Evolutionary conservation across 805 yeast species (phyloP), one percentile per base, ranked within the genome.

Genomic region (Kodamaea hsintzibuensis): DNA sequence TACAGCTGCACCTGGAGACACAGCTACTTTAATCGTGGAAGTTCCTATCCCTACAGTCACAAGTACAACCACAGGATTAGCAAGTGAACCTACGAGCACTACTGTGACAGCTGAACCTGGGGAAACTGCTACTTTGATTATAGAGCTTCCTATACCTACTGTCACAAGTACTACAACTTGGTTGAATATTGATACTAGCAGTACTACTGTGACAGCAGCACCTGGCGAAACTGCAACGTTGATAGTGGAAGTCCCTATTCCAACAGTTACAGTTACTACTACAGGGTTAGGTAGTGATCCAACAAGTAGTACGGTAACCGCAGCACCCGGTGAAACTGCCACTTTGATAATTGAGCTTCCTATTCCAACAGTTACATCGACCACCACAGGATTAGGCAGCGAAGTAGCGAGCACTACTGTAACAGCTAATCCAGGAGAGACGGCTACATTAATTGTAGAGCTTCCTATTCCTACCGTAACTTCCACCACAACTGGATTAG

Each of bases 31-130:
- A 14, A 49, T 56, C 25, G 52, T 55, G 4, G 56, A 59, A 7
- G 58, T 55, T 9, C 64, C 64, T 13, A 53, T 57, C 10, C 58
- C 64, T 16, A 53, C 59, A 1, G 35, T 40, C n/a, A 58, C 61
- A n/a, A n/a, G 3, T 35, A 63, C 67, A 4, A 18, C 55, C 4
- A 53, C 61, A 2, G 49, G 53, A 10, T 55, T 38, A 27, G 39
- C n/a, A 3, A 55, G 55, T 8, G 27, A 16, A 16, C 51, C 61
- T 55, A 44, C 58, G 14, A 40, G 57, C 7, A 58, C 61, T 3
- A 33, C 43, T 47, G 38, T 25, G 7, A n/a, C 49, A 13, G 33
- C 35, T 12, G 12, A 9, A 7, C 49, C 49, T 17, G 53, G 51
- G 18, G 51, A 50, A 12, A 52, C 49, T n/a, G 54, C 30, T 22